A percentile compares a stretch with the other conserved stretches of the same genome.
phyloP scores from a whole-genome alignment of 2,329 filamentous ascomycete species.

The Fusarium tuaranense region DNA sequence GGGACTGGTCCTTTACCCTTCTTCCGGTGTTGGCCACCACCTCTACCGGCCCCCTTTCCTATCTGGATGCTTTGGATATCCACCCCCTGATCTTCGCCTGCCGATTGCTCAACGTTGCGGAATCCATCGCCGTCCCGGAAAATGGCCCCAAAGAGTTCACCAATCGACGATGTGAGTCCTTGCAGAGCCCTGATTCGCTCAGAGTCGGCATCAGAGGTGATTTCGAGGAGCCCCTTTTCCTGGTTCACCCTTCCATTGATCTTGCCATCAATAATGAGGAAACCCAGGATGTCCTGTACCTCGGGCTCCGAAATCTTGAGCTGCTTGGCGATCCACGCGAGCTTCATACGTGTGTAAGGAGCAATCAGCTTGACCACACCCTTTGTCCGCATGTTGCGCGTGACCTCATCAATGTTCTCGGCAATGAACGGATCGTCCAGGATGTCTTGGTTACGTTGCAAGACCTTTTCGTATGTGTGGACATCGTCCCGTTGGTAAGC shows the following conservation, averaged over 20 bases:
- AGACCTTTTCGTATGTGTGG: conserved; percentile 87
- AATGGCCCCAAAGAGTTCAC: conserved; percentile 75
- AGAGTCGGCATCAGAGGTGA: conserved; percentile 78
- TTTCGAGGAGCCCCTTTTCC: conserved; percentile 84
- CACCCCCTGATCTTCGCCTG: conserved; percentile 45
- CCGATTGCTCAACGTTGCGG: conserved; percentile 46
- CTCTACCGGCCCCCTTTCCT: conserved; percentile 22
- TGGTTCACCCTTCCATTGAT: conserved; percentile 92
- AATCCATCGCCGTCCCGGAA: conserved; percentile 85
- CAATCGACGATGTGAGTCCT: conserved; percentile 78
- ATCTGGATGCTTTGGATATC: conserved; percentile 43
- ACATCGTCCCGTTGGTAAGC: conserved; percentile 97
- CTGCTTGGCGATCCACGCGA: conserved; percentile 87
- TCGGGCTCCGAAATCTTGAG: conserved; percentile 88
- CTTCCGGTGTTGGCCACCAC: conserved; percentile 30
- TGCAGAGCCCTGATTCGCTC: conserved; percentile 80
- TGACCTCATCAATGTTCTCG: conserved; percentile 99
- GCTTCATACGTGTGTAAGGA: conserved; percentile 92
- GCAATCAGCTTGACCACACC: conserved; percentile 93
- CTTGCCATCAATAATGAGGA: conserved; percentile 90
- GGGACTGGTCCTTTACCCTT: conserved; percentile 34
- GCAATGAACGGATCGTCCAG: conserved; percentile 95
- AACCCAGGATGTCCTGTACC: conserved; percentile 95
- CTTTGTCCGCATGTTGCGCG: conserved; percentile 97
- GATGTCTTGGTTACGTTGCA: conserved; percentile 89